Evolutionary conservation across 495 filamentous ascomycete genomes (phyloP).

Genomic region (Glonium stellatum): DNA sequence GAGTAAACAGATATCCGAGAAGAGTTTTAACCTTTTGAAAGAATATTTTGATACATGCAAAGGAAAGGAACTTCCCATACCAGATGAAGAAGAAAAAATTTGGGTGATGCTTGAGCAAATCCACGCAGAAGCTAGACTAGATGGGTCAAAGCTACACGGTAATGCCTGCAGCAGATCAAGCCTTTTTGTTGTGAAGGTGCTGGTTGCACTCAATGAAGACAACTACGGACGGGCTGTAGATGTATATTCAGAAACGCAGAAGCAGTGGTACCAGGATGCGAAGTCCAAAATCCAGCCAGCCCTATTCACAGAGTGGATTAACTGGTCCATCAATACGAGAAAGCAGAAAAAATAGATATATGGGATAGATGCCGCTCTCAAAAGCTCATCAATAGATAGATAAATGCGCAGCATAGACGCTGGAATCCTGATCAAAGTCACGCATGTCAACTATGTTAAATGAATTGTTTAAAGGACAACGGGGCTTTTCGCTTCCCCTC

Average conservation of each 20-base stretch:
- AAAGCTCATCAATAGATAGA: no score
- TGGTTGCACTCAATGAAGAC: slow-evolving; percentile 46
- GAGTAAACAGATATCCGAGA: slow-evolving; percentile 65
- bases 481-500: no score
- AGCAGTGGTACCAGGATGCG: slow-evolving; percentile 48
- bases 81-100: slow-evolving; percentile 14
- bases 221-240: slow-evolving; percentile 45
- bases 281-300: slow-evolving; percentile 52
- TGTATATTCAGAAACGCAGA: slow-evolving; percentile 53
- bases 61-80: slow-evolving; percentile 45
- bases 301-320: slow-evolving; percentile 63
- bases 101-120: slow-evolving; percentile 58
- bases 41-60: slow-evolving; percentile 65
- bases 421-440: no score
- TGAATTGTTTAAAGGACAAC: no score
- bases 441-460: no score
- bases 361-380: not conserved
- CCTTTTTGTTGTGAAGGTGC: slow-evolving; percentile 54
- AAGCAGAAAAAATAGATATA: slow-evolving; percentile 17
- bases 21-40: slow-evolving; percentile 60
- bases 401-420: no score
- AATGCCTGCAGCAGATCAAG: slow-evolving; percentile 56
- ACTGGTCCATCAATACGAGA: slow-evolving; percentile 44
- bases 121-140: slow-evolving; percentile 59
- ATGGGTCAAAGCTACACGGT: slow-evolving; percentile 50